Evolutionary conservation across 805 yeast species (phyloP).

Genomic region (Phaffomyces antillensis): DNA sequence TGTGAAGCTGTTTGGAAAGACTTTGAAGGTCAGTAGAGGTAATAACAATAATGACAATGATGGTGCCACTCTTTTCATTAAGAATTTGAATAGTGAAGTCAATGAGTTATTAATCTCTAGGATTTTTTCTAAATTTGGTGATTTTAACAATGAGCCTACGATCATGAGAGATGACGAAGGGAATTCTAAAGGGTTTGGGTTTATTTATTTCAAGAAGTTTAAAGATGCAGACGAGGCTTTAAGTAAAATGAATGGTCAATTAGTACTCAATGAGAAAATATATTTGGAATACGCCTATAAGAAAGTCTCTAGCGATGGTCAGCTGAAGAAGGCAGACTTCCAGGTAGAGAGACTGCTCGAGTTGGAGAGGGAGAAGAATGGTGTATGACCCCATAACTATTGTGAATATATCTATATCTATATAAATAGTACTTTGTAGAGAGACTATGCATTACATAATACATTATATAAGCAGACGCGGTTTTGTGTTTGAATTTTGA

Average conservation of each 20-base stretch:
- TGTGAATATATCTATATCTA: too few relatives aligned
- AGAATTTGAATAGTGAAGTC: conserved; percentile 58
- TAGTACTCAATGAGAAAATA: conserved; percentile 60
- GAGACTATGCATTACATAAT: too few relatives aligned
- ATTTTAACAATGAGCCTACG: conserved; percentile 40
- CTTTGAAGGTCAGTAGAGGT: conserved; percentile 26
- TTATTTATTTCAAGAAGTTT: conserved; percentile 56
- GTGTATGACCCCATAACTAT: too few relatives aligned
- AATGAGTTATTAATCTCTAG: conserved; percentile 50
- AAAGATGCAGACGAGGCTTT: conserved; percentile 68
- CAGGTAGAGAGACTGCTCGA: conserved; percentile 68
- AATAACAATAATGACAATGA: conserved; percentile 32
- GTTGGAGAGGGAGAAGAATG: conserved; percentile 46
- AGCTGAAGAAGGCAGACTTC: conserved; percentile 61
- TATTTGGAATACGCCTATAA: conserved; percentile 63
- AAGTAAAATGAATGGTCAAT: conserved; percentile 56
- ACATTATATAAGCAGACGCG: conserved; percentile 3
- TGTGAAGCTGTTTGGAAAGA: conserved; percentile 40
- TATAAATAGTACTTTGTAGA: too few relatives aligned
- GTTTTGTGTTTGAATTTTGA: conserved; percentile 5
- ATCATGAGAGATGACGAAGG: conserved; percentile 43
- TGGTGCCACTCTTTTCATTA: conserved; percentile 66
- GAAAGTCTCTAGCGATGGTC: conserved; percentile 14
- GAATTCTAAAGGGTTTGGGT: conserved; percentile 56
- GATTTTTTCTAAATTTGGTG: conserved; percentile 60